Conservation (phyloP, 441 rosid genomes). For the Populus hybrid region DNA sequence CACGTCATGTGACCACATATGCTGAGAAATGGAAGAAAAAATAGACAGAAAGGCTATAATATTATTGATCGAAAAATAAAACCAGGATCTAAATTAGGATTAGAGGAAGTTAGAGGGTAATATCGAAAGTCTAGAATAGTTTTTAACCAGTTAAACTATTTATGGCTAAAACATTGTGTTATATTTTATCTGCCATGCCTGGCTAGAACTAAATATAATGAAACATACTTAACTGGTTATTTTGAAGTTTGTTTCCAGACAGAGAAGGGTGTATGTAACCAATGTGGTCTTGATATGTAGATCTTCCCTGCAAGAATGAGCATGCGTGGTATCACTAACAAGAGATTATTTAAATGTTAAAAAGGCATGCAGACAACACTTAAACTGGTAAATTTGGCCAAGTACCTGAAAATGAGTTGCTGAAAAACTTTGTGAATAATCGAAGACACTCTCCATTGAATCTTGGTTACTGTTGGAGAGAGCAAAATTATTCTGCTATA, state of each 20-base stretch:
- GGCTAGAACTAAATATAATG: not conserved
- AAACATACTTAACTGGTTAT: slow-evolving; percentile 52
- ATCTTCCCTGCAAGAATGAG: slow-evolving; percentile 44
- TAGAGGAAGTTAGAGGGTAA: not conserved
- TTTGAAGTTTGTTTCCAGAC: slow-evolving; percentile 45
- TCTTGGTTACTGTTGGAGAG: slow-evolving; percentile 25
- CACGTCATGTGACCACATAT: too few species aligned
- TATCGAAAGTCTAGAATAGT: not conserved
- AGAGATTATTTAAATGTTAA: not conserved
- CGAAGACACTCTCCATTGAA: slow-evolving; percentile 49
- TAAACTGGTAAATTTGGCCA: not conserved
- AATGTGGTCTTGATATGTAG: slow-evolving; percentile 53
- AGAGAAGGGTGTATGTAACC: slow-evolving; percentile 48
- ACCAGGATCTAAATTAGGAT: not conserved
- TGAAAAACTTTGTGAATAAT: slow-evolving; percentile 64
- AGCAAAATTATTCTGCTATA: slow-evolving; percentile 38
- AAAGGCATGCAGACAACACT: not conserved
- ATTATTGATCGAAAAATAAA: too few species aligned
- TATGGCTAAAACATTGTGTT: not conserved
- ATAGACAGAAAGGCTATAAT: not conserved
- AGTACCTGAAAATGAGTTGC: slow-evolving; percentile 67
- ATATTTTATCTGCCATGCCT: not conserved
- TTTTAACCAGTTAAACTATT: too few species aligned
- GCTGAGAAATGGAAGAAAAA: not conserved
- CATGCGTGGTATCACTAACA: not conserved